phyloP scores from a whole-genome alignment of 257 asterid genomes.

The Ballota nigra region DNA sequence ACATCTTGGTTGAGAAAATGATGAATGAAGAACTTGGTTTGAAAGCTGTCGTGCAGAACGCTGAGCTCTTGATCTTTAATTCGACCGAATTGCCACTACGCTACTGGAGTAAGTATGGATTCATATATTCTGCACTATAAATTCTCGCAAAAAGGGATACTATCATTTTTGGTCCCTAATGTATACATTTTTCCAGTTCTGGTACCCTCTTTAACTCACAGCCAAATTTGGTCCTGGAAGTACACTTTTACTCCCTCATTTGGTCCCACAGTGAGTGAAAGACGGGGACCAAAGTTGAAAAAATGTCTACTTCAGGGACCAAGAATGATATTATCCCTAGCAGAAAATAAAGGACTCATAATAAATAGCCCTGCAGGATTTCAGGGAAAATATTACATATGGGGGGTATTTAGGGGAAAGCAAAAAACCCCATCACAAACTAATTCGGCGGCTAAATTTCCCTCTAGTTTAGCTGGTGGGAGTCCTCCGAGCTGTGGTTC shows the following conservation, averaged over 20 bases:
- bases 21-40: constrained; percentile 46
- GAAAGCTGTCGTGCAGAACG: constrained; percentile 50
- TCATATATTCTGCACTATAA: background rate
- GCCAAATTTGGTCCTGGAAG: background rate
- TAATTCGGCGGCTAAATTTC: background rate
- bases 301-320: too few relatives aligned
- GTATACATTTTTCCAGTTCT: background rate
- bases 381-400: constrained; percentile 53
- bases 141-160: background rate
- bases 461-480: background rate
- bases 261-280: too few relatives aligned
- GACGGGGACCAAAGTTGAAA: background rate
- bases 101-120: constrained; percentile 63
- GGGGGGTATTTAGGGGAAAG: constrained; percentile 78
- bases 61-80: constrained; percentile 80
- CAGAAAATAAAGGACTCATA: background rate
- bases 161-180: background rate
- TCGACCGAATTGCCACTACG: constrained; percentile 58
- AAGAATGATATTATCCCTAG: background rate
- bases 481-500: constrained; percentile 15
- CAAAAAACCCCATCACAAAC: constrained; percentile 6
- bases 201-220: background rate
- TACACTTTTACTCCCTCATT: background rate
- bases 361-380: constrained; percentile 48
- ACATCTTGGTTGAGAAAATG: constrained; percentile 59